Conservation (phyloP, 768 basidiomycete species). For the Trametes cinnabarina region DNA sequence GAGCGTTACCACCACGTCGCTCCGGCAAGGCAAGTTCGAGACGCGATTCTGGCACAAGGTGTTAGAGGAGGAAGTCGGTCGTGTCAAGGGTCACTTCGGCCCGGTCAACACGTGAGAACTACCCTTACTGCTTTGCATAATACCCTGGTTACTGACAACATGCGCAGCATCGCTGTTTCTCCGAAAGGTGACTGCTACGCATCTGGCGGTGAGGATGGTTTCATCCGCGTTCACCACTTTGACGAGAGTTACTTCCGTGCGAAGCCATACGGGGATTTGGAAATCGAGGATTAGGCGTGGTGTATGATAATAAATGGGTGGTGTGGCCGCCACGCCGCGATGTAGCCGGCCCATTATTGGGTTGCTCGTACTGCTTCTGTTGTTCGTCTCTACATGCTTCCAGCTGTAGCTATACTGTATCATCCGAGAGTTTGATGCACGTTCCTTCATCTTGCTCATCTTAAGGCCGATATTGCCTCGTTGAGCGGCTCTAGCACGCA, state of each 20-base stretch:
- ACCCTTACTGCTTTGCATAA: background rate
- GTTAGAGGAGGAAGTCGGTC: constrained; percentile 94
- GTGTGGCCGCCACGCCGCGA: background rate
- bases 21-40: constrained; percentile 96
- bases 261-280: constrained; percentile 88
- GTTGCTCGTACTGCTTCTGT: constrained; percentile 10
- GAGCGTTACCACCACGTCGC: constrained; percentile 92
- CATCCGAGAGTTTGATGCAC: constrained; percentile 10
- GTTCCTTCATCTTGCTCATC: constrained; percentile 4
- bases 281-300: constrained; percentile 53
- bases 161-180: constrained; percentile 81
- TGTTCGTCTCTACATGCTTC: constrained; percentile 3
- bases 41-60: constrained; percentile 97
- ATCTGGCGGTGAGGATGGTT: constrained; percentile 96
- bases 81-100: constrained; percentile 97
- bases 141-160: constrained; percentile 5
- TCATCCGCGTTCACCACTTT: constrained; percentile 86
- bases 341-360: constrained; percentile 5
- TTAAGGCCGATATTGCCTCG: background rate
- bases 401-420: constrained; percentile 18
- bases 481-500: background rate
- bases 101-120: constrained; percentile 88
- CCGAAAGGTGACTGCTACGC: constrained; percentile 87
- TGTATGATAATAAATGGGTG: constrained; percentile 1
- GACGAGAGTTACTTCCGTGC: constrained; percentile 94